phyloP scores from a whole-genome alignment of 2,329 filamentous ascomycete genomes.

The Xylaria sp. region DNA sequence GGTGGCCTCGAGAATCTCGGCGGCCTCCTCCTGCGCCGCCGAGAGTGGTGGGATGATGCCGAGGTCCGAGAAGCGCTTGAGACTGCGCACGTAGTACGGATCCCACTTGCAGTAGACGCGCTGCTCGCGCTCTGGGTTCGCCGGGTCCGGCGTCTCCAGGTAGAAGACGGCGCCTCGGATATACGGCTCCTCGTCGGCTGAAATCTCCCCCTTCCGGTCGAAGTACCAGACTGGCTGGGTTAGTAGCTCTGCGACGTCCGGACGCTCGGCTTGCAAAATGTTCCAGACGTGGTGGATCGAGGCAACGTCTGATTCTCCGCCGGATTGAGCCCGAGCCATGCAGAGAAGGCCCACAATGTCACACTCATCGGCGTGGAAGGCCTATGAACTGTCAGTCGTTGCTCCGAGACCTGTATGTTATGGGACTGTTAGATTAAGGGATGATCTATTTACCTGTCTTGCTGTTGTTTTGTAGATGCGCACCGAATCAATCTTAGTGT shows the following conservation, averaged over 20 bases:
- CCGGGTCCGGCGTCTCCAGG: constrained; percentile 66
- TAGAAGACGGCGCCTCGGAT: constrained; percentile 79
- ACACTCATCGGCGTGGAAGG: constrained; percentile 83
- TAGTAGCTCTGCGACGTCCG: constrained; percentile 80
- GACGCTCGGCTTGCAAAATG: constrained; percentile 75
- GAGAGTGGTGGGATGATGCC: constrained; percentile 80
- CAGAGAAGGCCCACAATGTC: constrained; percentile 88
- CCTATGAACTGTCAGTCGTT: constrained; percentile 25
- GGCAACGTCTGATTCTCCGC: constrained; percentile 85
- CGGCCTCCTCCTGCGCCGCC: constrained; percentile 73
- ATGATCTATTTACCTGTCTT: constrained; percentile 66
- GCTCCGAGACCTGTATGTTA: neutral
- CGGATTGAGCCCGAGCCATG: constrained; percentile 79
- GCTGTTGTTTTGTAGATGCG: constrained; percentile 92
- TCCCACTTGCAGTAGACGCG: constrained; percentile 88
- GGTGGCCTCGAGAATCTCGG: constrained; percentile 77
- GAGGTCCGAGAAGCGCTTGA: constrained; percentile 76
- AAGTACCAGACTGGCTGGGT: constrained; percentile 89
- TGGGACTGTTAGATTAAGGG: neutral
- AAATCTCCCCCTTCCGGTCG: constrained; percentile 87
- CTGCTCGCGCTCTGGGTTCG: constrained; percentile 61
- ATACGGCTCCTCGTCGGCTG: constrained; percentile 77
- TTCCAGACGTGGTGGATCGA: constrained; percentile 86
- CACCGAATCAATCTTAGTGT: constrained; percentile 83
- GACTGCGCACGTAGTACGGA: constrained; percentile 84